phyloP scores from a whole-genome alignment of 495 filamentous ascomycete genomes.

The Pyrenopolyporus hunteri region DNA sequence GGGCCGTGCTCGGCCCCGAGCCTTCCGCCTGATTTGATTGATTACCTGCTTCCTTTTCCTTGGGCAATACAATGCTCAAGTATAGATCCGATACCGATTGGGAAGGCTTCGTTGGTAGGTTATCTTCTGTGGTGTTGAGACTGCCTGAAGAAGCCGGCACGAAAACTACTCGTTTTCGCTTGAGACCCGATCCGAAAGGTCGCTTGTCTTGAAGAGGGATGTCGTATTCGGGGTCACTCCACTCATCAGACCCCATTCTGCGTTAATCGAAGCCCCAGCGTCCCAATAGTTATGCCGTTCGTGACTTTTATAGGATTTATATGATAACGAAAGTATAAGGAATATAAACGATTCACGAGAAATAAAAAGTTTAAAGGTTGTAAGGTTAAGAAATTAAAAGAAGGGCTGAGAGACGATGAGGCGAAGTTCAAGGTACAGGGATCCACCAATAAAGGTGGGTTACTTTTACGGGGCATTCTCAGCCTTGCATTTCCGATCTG shows the following conservation, averaged over 20 bases:
- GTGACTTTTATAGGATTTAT: too few relatives aligned
- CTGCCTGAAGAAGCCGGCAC: slow-evolving; percentile 67
- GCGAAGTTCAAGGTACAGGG: slow-evolving; percentile 23
- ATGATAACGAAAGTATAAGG: neutral
- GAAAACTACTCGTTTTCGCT: slow-evolving; percentile 79
- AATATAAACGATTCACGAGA: neutral
- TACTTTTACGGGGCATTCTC: neutral
- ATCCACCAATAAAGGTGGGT: neutral
- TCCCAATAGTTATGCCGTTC: too few relatives aligned
- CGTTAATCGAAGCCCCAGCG: too few relatives aligned
- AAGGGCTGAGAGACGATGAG: slow-evolving; percentile 20
- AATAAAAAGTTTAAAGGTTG: neutral
- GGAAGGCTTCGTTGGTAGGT: slow-evolving; percentile 38
- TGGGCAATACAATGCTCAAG: slow-evolving; percentile 70
- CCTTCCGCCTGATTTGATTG: slow-evolving; percentile 32
- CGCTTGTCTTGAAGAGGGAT: slow-evolving; percentile 74
- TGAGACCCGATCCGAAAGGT: slow-evolving; percentile 79
- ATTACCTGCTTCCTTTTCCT: slow-evolving; percentile 38
- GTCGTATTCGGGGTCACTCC: slow-evolving; percentile 55
- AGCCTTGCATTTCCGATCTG: slow-evolving; percentile 34
- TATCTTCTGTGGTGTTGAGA: slow-evolving; percentile 51
- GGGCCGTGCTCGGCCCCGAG: neutral
- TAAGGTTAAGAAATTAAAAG: neutral
- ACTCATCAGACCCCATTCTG: slow-evolving; percentile 32
- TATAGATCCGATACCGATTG: slow-evolving; percentile 69